phyloP scores from a whole-genome alignment of 1,284 basidiomycete genomes.

The Cutaneotrichosporon cavernicola region DNA sequence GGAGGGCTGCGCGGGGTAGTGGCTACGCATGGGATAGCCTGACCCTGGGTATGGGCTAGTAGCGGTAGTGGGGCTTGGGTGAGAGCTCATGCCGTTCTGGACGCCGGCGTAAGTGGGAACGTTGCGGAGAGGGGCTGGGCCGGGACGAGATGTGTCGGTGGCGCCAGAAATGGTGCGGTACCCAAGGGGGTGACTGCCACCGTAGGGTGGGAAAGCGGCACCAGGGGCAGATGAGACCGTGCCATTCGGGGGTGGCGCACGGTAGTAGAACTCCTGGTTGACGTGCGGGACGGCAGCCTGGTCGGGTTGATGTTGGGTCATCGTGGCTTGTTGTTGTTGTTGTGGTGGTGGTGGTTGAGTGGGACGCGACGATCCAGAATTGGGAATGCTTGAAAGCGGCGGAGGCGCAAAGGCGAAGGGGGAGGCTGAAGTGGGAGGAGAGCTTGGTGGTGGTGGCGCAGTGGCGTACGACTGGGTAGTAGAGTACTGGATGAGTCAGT shows the following conservation, averaged over 20 bases:
- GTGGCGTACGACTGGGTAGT: slow-evolving; percentile 11
- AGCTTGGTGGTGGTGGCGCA: slow-evolving; percentile 15
- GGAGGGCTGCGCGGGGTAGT: slow-evolving; percentile 20
- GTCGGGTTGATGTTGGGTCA: background rate
- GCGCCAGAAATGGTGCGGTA: slow-evolving; percentile 44
- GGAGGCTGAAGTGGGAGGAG: slow-evolving; percentile 40
- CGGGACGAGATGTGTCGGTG: slow-evolving; percentile 29
- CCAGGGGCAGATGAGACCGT: slow-evolving; percentile 14
- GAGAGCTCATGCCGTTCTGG: slow-evolving; percentile 9
- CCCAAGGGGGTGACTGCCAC: slow-evolving; percentile 38
- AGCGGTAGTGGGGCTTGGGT: slow-evolving; percentile 15
- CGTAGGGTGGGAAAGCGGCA: slow-evolving; percentile 28
- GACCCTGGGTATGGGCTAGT: slow-evolving; percentile 23
- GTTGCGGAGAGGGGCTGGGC: slow-evolving; percentile 26
- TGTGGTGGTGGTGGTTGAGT: background rate
- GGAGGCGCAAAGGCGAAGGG: slow-evolving; percentile 50
- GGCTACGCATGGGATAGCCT: slow-evolving; percentile 18
- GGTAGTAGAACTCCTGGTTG: slow-evolving; percentile 26
- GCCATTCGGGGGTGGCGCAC: slow-evolving; percentile 12
- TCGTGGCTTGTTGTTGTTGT: slow-evolving; percentile 4
- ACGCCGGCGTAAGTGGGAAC: slow-evolving; percentile 22
- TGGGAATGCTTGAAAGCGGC: slow-evolving; percentile 35
- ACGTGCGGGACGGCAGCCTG: slow-evolving; percentile 19
- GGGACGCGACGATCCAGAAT: slow-evolving; percentile 31
- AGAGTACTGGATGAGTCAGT: slow-evolving; percentile 9